Base-by-base conservation (phyloP, 176 grass and related monocot genomes). In the Ensete ventricosum region DNA sequence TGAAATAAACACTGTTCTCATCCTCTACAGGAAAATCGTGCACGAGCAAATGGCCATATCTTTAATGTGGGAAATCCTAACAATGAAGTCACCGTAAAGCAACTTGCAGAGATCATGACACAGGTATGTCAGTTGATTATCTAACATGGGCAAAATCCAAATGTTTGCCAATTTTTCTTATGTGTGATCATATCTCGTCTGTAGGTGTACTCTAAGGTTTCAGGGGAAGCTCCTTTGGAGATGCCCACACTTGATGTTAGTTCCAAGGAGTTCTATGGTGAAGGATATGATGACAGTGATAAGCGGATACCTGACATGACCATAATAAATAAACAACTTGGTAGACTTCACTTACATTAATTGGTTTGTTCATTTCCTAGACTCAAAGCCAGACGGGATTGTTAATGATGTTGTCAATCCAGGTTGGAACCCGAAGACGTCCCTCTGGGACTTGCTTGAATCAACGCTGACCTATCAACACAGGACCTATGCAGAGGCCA, bases 341-440 rank as follows among this genome's bases (percentile, higher is more conserved):
- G 90, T 97, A 96, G 59, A 80, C 58, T 27, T 53, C 5, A 52
- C 6, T 53, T 54, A 20, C 63, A 19, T 57, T 1, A 57, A 22
- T 66, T n/a, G 9, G 1, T 14, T 27, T 27, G 24, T 66, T 26
- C 24, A n/a, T 14, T 4, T 29, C 11, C 21, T 8, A 70, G 20
- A 69, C 9, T 34, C 6, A 34, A 66, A 24, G 55, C 59, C 72
- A 20, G 22, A 62, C 70, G 48, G 51, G 69, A 77, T 68, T 86
- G 81, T 74, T 43, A 43, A 43, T 43, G 34, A 6, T 43, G 34
- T 43, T 43, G 34, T 43, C 34, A 43, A 43, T 43, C 34, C 34
- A 97, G 93, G 93, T 66, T 97, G 90, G 93, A 90, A 97, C 62
- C 93, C 93, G 63, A 90, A 97, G 85, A 97, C 93, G 12, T 85